phyloP scores from a whole-genome alignment of 495 filamentous ascomycete species.

The Neurospora terricola region DNA sequence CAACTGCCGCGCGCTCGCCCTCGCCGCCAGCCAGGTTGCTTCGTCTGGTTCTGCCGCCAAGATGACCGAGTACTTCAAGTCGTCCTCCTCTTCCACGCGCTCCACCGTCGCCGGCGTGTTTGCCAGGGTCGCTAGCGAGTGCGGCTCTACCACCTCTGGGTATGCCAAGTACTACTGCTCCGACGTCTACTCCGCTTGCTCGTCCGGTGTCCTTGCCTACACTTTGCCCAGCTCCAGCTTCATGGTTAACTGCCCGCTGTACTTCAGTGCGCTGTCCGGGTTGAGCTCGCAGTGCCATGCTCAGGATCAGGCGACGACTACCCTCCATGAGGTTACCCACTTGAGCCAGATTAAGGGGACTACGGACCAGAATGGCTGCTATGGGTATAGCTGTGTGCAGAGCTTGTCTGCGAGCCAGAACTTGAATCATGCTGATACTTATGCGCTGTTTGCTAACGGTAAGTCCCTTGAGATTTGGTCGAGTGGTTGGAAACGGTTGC shows the following conservation, averaged over 20 bases:
- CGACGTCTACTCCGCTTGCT: conserved; percentile 41
- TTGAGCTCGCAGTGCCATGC: conserved; percentile 39
- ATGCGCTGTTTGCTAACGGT: conserved; percentile 50
- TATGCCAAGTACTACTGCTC: conserved; percentile 41
- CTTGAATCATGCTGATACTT: conserved; percentile 52
- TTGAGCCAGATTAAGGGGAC: conserved; percentile 48
- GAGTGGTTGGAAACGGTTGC: too few species aligned
- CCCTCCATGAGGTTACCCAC: conserved; percentile 55
- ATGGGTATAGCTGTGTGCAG: conserved; percentile 45
- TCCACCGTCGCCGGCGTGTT: conserved; percentile 43
- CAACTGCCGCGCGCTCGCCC: conserved; percentile 42
- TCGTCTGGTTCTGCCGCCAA: conserved; percentile 37
- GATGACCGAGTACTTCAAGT: conserved; percentile 55
- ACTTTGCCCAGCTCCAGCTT: conserved; percentile 41
- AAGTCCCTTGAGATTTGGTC: too few species aligned
- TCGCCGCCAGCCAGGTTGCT: conserved; percentile 44
- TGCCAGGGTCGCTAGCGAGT: conserved; percentile 40
- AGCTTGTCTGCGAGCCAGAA: conserved; percentile 35
- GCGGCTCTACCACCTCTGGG: conserved; percentile 31
- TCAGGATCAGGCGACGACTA: conserved; percentile 51
- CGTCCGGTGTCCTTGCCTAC: conserved; percentile 44
- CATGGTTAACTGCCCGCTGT: conserved; percentile 49
- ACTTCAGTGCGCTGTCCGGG: conserved; percentile 39
- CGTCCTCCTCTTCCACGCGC: conserved; percentile 32
- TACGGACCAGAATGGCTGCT: conserved; percentile 39